A percentile compares a stretch with the other conserved stretches of the same genome.
phyloP scores from a whole-genome alignment of 2,329 filamentous ascomycete species.

The Fusarium sp. region DNA sequence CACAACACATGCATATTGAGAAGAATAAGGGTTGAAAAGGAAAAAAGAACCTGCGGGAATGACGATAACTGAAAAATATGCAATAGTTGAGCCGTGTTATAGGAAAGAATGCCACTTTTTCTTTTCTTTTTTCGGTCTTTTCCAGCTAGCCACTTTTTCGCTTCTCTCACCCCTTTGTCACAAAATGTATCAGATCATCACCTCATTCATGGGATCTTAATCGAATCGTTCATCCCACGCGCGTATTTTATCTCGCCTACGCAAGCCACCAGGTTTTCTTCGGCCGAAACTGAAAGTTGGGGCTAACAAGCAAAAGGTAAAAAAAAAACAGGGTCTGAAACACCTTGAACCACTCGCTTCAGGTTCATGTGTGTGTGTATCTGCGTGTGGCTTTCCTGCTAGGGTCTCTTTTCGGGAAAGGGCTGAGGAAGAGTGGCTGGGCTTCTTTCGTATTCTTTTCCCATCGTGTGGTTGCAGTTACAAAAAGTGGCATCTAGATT shows the following conservation, averaged over 20 bases:
- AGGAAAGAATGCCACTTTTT: background rate
- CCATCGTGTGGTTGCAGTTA: slow-evolving; percentile 12
- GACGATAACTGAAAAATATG: background rate
- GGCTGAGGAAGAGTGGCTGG: background rate
- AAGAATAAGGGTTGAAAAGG: background rate
- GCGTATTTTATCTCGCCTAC: slow-evolving; percentile 12
- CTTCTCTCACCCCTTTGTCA: background rate
- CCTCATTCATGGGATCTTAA: background rate
- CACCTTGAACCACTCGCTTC: background rate
- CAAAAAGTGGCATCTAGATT: slow-evolving; percentile 11
- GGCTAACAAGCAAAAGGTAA: too few relatives aligned
- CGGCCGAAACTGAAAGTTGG: slow-evolving; percentile 13
- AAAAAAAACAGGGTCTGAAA: slow-evolving; percentile 9
- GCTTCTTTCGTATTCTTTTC: slow-evolving; percentile 20
- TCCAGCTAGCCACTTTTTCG: background rate
- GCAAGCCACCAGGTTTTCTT: slow-evolving; percentile 25
- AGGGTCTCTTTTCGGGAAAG: background rate
- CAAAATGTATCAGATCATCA: background rate
- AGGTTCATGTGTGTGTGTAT: background rate
- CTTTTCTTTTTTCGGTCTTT: background rate
- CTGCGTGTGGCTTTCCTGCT: background rate
- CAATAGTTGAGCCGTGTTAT: background rate
- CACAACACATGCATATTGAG: background rate
- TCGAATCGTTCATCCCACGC: background rate
- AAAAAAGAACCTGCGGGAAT: background rate